A percentile compares a stretch with the other conserved stretches of the same genome.
Evolutionary conservation across 495 filamentous ascomycete species (phyloP).

Genomic region (Aspergillus nidulans): DNA sequence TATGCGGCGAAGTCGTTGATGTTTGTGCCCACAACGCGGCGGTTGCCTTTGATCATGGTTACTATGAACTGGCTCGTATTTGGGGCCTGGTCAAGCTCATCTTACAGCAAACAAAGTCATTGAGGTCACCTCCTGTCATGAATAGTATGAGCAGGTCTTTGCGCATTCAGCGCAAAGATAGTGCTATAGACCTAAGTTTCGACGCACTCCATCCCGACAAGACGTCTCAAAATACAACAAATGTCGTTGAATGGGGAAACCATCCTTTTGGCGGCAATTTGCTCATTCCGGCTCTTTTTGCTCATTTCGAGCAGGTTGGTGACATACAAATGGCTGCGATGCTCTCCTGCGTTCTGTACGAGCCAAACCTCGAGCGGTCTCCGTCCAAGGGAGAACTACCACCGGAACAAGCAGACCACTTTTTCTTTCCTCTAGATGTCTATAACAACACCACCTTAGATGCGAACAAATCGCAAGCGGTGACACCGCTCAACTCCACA

Average conservation of each 20-base stretch:
- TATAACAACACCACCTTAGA: constrained; percentile 23
- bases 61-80: constrained; percentile 69
- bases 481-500: constrained; percentile 45
- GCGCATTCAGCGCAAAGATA: constrained; percentile 26
- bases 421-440: constrained; percentile 31
- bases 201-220: constrained; percentile 19
- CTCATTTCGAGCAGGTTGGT: constrained; percentile 71
- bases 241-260: constrained; percentile 76
- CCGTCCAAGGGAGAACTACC: constrained; percentile 8
- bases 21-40: constrained; percentile 79
- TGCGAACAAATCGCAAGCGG: constrained; percentile 29
- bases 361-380: constrained; percentile 41
- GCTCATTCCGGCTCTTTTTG: constrained; percentile 62
- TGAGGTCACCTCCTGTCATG: constrained; percentile 40
- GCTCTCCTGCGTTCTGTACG: constrained; percentile 83
- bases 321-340: constrained; percentile 95
- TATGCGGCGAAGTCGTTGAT: constrained; percentile 74
- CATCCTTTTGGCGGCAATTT: constrained; percentile 73
- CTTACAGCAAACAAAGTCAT: constrained; percentile 65
- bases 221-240: constrained; percentile 12
- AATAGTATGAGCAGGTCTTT: constrained; percentile 52
- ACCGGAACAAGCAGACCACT: constrained; percentile 19
- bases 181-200: constrained; percentile 31
- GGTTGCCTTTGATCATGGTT: constrained; percentile 70
- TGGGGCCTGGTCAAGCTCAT: constrained; percentile 80